These are phyloP conservation scores for Sphagnum magellanicum DNA, from an alignment of 228 moss, liverwort and hornwort species.

Conservation along the genomic window DNA sequence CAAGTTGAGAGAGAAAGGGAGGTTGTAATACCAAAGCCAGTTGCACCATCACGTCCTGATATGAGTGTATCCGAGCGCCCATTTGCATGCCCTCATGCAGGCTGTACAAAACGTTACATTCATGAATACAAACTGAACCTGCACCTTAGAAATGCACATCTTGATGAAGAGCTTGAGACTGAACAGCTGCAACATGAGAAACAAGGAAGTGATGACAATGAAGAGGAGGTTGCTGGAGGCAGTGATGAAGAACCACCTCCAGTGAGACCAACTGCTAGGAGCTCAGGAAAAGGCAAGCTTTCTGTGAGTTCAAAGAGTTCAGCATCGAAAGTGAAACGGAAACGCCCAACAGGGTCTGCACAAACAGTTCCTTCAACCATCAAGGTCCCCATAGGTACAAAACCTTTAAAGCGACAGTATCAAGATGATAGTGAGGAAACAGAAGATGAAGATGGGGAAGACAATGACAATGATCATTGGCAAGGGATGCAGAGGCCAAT, in stretches of 20 bases:
- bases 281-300: constrained; percentile 54
- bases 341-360: constrained; percentile 25
- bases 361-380: constrained; percentile 38
- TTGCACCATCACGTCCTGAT: constrained; percentile 20
- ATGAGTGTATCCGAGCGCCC: constrained; percentile 47
- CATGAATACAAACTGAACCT: constrained; percentile 96
- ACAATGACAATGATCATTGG: constrained; percentile 71
- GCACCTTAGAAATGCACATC: constrained; percentile 78
- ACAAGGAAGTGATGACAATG: constrained; percentile 45
- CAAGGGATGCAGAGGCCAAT: constrained; percentile 9
- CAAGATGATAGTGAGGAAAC: constrained; percentile 93
- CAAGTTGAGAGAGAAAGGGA: constrained; percentile 37
- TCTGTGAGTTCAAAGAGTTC: constrained; percentile 57
- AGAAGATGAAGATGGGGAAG: constrained; percentile 81
- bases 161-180: constrained; percentile 23
- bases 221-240: constrained; percentile 70
- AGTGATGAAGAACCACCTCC: constrained; percentile 45
- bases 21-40: constrained; percentile 6
- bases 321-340: constrained; percentile 34
- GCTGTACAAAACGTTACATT: constrained; percentile 84
- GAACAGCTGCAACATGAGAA: constrained; percentile 28
- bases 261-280: constrained; percentile 12
- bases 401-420: constrained; percentile 24
- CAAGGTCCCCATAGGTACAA: constrained; percentile 40
- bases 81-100: constrained; percentile 78